These are phyloP conservation scores for Cymbopogon citratus DNA, from an alignment of 176 grass and related monocot genomes.

Conservation along the genomic window DNA sequence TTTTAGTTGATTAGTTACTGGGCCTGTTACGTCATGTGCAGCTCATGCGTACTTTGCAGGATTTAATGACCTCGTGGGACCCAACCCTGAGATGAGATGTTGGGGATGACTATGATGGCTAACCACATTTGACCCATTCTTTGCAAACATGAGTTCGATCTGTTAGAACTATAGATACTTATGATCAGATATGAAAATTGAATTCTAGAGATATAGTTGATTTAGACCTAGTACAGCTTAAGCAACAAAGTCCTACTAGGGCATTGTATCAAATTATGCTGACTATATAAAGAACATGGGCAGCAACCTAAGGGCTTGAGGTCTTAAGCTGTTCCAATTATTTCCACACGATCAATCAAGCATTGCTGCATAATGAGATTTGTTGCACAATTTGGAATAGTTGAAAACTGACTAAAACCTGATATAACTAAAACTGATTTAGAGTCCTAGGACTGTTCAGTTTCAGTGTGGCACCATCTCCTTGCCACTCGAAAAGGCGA, in stretches of 20 bases:
- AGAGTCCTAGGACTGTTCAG: not conserved
- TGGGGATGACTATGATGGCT: not conserved
- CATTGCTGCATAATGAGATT: not conserved
- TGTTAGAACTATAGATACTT: not conserved
- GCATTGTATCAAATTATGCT: not conserved
- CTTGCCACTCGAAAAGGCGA: not conserved
- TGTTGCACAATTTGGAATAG: not conserved
- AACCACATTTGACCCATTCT: not conserved
- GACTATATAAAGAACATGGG: not conserved
- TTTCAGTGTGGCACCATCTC: not conserved
- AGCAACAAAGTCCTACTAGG: not conserved
- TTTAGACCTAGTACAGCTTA: not conserved
- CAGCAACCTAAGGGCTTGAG: not conserved
- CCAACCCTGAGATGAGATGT: not conserved
- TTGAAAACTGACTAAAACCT: not conserved
- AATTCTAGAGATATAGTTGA: not conserved
- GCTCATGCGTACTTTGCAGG: constrained; percentile 19
- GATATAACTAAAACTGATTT: not conserved
- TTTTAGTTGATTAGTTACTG: constrained; percentile 29
- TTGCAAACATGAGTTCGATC: not conserved
- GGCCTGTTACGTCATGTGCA: constrained; percentile 17
- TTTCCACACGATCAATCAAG: not conserved
- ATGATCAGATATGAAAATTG: not conserved
- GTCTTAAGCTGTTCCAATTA: not conserved
- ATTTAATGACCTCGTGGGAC: not conserved